Conservation (phyloP, 169 alveolate species). For the Plasmodium adleri region DNA sequence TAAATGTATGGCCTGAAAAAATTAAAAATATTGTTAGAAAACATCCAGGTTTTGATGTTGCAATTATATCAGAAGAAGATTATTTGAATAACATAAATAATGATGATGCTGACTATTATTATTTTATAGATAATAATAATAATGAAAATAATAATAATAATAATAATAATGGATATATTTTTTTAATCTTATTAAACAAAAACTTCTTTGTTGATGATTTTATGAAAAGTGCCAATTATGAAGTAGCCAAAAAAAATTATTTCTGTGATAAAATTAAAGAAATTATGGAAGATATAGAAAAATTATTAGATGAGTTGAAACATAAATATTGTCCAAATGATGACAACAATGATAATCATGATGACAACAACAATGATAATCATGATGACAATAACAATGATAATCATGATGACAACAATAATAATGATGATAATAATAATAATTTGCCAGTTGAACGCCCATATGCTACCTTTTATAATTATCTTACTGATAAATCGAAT, state of each 20-base stretch:
- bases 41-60: constrained; percentile 32
- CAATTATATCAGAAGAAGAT: constrained; percentile 28
- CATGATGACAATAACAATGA: no score
- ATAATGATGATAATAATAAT: no score
- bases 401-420: no score
- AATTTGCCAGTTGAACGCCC: background rate
- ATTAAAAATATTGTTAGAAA: constrained; percentile 3
- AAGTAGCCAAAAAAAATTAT: constrained; percentile 7
- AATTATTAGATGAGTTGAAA: constrained; percentile 11
- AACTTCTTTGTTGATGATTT: constrained; percentile 41
- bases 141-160: constrained; percentile 8
- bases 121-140: constrained; percentile 11
- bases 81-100: constrained; percentile 19
- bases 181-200: constrained; percentile 20
- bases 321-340: constrained; percentile 18
- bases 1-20: constrained; percentile 10
- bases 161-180: constrained; percentile 40
- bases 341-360: background rate
- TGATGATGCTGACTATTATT: constrained; percentile 29
- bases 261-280: constrained; percentile 4
- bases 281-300: constrained; percentile 10
- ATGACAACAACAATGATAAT: no score
- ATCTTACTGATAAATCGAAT: constrained; percentile 13
- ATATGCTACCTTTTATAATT: constrained; percentile 28
- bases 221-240: constrained; percentile 26